Evolutionary conservation across 371 early-diverging fungal genomes (phyloP), one percentile per base, ranked within the genome.

Genomic region (Lichtheimia ramosa): DNA sequence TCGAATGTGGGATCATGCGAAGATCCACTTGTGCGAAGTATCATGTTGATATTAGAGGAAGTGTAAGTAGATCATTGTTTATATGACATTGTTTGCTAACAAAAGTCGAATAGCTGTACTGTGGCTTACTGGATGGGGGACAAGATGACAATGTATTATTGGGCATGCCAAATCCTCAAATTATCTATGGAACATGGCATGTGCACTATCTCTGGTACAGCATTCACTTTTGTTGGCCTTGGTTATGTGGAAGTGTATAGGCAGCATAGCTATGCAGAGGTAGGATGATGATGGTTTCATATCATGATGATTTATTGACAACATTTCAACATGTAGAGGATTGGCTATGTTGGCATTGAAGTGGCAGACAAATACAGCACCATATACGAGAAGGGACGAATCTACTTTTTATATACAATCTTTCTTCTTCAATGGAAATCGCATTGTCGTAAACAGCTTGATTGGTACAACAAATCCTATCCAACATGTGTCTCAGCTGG

Each of bases 11-110:
- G 54, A 1, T 16, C 54, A 1, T 79, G 79, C 41, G 68, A 79
- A 4, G 66, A 70, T 46, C 20, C 41, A 2, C 57, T 55, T 5
- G 43, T 73, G 2, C 64, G 61, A 58, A 48, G 72, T 0, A 65
- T 65, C 14, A 66, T 79, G 68, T 51, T 53, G 12, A 59, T 79
- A 5, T 16, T 79, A 16, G 75, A 79, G 56, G 79, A 79, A 51
- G 48, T 73, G 75, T 71, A 63, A 62, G 68, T 15, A 12, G 21
- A 34, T 8, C 1, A 8, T 5, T 2, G 7, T 27, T 7, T 10
- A 2, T 34, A 8, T 2, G 34, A 10, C 34, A 34, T 34, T 34
- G 1, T 34, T 34, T 8, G 5, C 10, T 46, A 12, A 46, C 46
- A 46, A 7, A 16, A 16, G 6, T 7, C 7, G 0, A 43, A 14